phyloP scores from a whole-genome alignment of 2,329 filamentous ascomycete genomes.

The Aspergillus candidus region DNA sequence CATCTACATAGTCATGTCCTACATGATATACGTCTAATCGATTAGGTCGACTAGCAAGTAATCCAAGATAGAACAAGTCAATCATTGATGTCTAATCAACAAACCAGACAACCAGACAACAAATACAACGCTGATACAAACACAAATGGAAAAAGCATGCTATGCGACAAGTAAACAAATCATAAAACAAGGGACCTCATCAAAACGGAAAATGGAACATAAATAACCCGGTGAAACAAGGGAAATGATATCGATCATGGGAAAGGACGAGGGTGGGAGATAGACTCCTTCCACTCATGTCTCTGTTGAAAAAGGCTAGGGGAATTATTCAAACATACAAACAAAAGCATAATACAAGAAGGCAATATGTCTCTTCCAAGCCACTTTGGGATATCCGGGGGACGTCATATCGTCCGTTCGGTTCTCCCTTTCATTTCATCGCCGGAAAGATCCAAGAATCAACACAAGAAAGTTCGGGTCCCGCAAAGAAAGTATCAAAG shows the following conservation, averaged over 20 bases:
- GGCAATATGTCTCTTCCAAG: conserved; percentile 6
- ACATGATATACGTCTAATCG: too few species aligned
- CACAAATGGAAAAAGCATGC: conserved; percentile 13
- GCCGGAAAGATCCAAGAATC: conserved; percentile 7
- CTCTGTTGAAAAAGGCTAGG: background rate
- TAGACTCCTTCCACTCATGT: too few species aligned
- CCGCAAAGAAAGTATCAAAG: too few species aligned
- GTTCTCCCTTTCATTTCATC: too few species aligned
- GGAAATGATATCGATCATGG: conserved; percentile 15
- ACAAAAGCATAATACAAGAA: conserved; percentile 20
- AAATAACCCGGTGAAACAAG: conserved; percentile 16
- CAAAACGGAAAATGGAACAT: conserved; percentile 17
- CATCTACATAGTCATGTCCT: too few species aligned
- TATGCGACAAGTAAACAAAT: conserved; percentile 9
- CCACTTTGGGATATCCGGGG: conserved; percentile 1
- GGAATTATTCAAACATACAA: conserved; percentile 12
- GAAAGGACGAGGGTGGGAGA: conserved; percentile 6
- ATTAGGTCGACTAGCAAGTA: too few species aligned
- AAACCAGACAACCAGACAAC: conserved; percentile 5
- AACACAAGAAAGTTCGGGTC: conserved; percentile 4
- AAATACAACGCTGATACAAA: conserved; percentile 18
- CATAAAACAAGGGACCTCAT: conserved; percentile 11
- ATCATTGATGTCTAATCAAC: conserved; percentile 13
- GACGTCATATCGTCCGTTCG: conserved; percentile 3
- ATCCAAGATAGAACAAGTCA: conserved; percentile 1